Evolutionary conservation across 106 monocot genomes (phyloP).

Genomic region (Apostasia ramifera): DNA sequence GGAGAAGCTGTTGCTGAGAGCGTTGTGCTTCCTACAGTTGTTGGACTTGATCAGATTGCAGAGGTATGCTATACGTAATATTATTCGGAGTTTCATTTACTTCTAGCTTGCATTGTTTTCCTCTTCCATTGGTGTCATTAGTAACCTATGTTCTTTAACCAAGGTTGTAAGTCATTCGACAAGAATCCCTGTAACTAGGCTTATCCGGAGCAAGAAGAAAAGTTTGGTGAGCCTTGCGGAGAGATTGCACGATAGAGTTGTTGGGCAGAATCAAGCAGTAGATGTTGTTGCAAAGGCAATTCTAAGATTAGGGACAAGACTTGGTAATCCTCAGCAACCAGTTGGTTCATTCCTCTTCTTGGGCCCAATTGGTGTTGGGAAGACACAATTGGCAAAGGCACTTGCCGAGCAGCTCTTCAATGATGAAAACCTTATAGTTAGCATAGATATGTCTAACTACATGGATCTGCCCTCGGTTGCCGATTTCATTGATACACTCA

Average conservation of each 20-base stretch:
- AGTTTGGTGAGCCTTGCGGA: slow-evolving; percentile 65
- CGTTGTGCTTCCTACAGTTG: slow-evolving; percentile 74
- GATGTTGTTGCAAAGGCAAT: slow-evolving; percentile 83
- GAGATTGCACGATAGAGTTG: slow-evolving; percentile 79
- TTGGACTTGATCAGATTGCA: slow-evolving; percentile 86
- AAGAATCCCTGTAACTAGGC: slow-evolving; percentile 83
- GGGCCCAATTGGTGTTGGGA: slow-evolving; percentile 88
- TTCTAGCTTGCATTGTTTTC: no score
- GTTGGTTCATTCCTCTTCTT: slow-evolving; percentile 88
- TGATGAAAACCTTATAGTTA: slow-evolving; percentile 69
- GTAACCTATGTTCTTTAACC: no score
- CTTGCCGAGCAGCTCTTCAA: slow-evolving; percentile 89
- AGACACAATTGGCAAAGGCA: slow-evolving; percentile 93
- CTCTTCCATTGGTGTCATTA: no score
- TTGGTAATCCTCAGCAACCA: slow-evolving; percentile 84
- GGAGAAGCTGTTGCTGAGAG: slow-evolving; percentile 55
- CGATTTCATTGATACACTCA: slow-evolving; percentile 77
- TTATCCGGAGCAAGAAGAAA: slow-evolving; percentile 88
- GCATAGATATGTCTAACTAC: slow-evolving; percentile 94
- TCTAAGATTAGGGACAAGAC: slow-evolving; percentile 78
- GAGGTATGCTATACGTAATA: no score
- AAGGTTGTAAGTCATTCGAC: slow-evolving; percentile 93
- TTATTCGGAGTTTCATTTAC: no score
- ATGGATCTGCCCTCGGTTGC: slow-evolving; percentile 96
- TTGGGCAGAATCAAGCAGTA: slow-evolving; percentile 82